Conservation (phyloP, 2,329 filamentous ascomycete species). For the Fusarium sp. region DNA sequence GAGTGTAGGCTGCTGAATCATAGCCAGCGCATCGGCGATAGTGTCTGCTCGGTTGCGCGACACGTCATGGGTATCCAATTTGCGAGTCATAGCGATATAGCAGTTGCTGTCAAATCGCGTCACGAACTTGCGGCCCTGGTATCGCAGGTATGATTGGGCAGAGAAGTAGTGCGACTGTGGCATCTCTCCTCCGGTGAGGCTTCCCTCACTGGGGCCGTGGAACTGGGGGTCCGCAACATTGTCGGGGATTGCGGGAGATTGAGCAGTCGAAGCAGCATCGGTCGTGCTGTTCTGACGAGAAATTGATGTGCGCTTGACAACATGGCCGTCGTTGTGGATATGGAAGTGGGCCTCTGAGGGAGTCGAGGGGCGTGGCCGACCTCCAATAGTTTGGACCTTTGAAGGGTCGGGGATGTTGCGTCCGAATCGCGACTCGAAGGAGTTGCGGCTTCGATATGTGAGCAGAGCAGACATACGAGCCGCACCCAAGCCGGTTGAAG, state of each 20-base stretch:
- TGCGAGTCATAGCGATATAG: conserved; percentile 98
- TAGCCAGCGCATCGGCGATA: conserved; percentile 80
- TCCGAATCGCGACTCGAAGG: conserved; percentile 95
- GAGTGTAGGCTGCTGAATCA: conserved; percentile 90
- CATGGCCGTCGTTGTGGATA: conserved; percentile 87
- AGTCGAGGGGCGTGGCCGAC: conserved; percentile 70
- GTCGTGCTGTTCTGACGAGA: conserved; percentile 64
- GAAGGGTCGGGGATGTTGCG: conserved; percentile 91
- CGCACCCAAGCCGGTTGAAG: conserved; percentile 87
- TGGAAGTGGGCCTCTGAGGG: conserved; percentile 82
- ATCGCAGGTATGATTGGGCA: conserved; percentile 95
- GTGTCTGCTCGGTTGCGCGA: conserved; percentile 80
- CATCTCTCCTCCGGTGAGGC: conserved; percentile 66
- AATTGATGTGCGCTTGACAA: conserved; percentile 67
- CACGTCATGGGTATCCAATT: conserved; percentile 97
- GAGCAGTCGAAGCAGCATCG: conserved; percentile 50
- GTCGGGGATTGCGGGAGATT: conserved; percentile 46
- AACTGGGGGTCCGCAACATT: conserved; percentile 74
- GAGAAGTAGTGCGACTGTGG: conserved; percentile 91
- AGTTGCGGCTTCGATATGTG: conserved; percentile 96
- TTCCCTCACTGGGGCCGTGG: conserved; percentile 71
- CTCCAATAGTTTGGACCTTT: conserved; percentile 86
- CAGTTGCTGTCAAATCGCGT: conserved; percentile 98
- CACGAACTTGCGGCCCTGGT: conserved; percentile 97
- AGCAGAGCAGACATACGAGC: conserved; percentile 97